A percentile compares a stretch with the other conserved stretches of the same genome.
Conservation (phyloP, 345 rosid genomes). For the Murraya koenigii region DNA sequence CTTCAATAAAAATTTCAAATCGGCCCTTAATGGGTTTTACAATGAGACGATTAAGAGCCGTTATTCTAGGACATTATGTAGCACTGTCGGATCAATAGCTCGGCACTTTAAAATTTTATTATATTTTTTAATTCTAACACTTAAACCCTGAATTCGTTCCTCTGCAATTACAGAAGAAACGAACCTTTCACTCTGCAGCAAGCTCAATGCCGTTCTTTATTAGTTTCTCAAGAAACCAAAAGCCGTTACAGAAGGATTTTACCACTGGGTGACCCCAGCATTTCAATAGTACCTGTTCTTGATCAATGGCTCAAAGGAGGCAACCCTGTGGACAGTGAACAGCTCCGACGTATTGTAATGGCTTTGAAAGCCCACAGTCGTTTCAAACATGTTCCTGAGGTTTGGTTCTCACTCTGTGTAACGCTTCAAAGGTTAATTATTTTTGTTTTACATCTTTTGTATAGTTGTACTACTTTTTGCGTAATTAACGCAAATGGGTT, state of each 20-base stretch:
- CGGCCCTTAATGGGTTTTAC: too few relatives aligned
- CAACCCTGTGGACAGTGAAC: background rate
- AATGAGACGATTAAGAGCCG: too few relatives aligned
- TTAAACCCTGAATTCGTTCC: background rate
- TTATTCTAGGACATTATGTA: too few relatives aligned
- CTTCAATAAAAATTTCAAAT: too few relatives aligned
- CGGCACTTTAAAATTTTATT: background rate
- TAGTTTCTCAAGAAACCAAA: background rate
- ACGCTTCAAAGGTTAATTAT: too few relatives aligned
- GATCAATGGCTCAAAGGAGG: conserved; percentile 28
- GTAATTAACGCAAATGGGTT: background rate
- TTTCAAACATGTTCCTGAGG: conserved; percentile 26
- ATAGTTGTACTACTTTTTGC: background rate
- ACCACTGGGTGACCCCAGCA: conserved; percentile 14
- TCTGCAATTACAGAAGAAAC: background rate
- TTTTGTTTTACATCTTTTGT: too few relatives aligned
- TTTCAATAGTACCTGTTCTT: conserved; percentile 13
- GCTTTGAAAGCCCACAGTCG: conserved; percentile 10
- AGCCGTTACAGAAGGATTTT: conserved; percentile 10
- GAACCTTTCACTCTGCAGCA: background rate
- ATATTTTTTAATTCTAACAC: background rate
- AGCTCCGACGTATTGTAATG: conserved; percentile 11
- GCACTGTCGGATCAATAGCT: too few relatives aligned
- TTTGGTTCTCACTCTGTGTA: background rate
- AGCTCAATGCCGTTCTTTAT: background rate